Conservation (phyloP, 2,329 filamentous ascomycete genomes). For the Talaromyces sp. region DNA sequence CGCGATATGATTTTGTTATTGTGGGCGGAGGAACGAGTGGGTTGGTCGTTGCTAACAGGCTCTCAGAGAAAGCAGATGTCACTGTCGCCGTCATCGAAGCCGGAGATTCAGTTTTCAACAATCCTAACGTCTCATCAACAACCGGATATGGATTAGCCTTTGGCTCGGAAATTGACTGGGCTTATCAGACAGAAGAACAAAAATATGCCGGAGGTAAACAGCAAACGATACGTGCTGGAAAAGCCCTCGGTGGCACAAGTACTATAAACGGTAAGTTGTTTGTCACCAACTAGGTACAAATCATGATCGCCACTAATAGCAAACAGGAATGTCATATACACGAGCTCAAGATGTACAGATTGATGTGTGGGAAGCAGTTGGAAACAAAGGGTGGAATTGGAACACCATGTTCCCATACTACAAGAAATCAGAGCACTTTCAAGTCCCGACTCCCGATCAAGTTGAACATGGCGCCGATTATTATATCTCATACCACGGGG, state of each 20-base stretch:
- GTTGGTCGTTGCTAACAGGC: conserved; percentile 39
- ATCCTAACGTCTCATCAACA: conserved; percentile 32
- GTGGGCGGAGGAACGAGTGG: conserved; percentile 42
- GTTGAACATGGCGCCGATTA: conserved; percentile 30
- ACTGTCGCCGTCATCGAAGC: conserved; percentile 38
- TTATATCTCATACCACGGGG: conserved; percentile 31
- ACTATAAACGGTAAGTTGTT: conserved; percentile 44
- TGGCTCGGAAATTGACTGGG: conserved; percentile 46
- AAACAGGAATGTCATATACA: conserved; percentile 42
- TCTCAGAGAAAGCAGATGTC: conserved; percentile 34
- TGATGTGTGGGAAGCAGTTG: conserved; percentile 39
- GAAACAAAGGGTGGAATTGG: conserved; percentile 40
- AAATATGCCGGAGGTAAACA: conserved; percentile 39
- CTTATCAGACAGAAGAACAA: conserved; percentile 45
- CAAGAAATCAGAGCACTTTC: conserved; percentile 32
- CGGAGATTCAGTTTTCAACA: conserved; percentile 33
- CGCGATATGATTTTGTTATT: conserved; percentile 37
- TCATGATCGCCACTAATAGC: neutral
- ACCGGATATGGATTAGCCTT: conserved; percentile 33
- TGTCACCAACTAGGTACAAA: neutral
- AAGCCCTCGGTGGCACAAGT: conserved; percentile 48
- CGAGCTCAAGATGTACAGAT: conserved; percentile 42
- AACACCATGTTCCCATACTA: conserved; percentile 35
- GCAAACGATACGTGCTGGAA: conserved; percentile 45
- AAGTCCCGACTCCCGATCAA: conserved; percentile 29